phyloP scores from a whole-genome alignment of 257 asterid species.

The Nicotiana tomentosiformis region DNA sequence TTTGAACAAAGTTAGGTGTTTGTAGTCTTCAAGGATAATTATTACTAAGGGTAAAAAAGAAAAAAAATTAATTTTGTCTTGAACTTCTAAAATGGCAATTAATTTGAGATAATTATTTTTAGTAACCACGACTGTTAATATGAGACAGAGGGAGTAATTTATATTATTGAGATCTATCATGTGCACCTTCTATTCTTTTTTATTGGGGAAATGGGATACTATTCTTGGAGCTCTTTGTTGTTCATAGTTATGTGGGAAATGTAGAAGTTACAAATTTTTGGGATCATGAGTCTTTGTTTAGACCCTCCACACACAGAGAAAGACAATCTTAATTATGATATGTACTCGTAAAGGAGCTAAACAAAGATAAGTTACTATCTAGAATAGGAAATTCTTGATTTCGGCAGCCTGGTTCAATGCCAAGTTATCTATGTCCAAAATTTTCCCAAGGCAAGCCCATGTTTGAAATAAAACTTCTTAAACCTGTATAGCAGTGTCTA shows the following conservation, averaged over 20 bases:
- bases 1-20: no score
- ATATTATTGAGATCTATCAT: background rate
- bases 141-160: background rate
- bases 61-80: no score
- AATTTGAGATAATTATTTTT: no score
- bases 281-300: background rate
- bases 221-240: background rate
- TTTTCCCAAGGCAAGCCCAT: background rate
- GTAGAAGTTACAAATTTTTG: background rate
- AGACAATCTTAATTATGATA: background rate
- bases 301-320: background rate
- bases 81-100: no score
- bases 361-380: background rate
- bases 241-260: background rate
- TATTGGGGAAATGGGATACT: background rate
- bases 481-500: no score
- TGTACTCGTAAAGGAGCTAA: background rate
- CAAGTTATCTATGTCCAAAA: background rate
- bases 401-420: background rate
- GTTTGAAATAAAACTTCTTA: background rate
- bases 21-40: no score
- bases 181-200: background rate
- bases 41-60: no score
- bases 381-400: background rate
- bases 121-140: no score